Conservation (phyloP, 2,329 filamentous ascomycete genomes). For the Fusarium clavum region DNA sequence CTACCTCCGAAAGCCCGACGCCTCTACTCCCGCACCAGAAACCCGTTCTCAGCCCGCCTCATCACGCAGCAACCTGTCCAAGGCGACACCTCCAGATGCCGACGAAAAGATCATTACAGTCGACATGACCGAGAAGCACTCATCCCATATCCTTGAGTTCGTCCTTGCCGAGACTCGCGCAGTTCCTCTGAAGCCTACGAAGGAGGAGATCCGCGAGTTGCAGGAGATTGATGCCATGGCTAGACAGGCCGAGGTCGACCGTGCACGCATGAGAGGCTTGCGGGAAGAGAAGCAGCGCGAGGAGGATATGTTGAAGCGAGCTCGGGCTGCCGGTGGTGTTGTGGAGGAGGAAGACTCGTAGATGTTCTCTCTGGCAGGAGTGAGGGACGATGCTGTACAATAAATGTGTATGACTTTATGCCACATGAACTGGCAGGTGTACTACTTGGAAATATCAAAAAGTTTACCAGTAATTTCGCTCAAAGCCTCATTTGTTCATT, state of each 20-base stretch:
- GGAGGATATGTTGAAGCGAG: conserved; percentile 61
- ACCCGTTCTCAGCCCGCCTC: conserved; percentile 57
- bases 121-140: conserved; percentile 72
- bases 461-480: conserved; percentile 25
- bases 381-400: conserved; percentile 45
- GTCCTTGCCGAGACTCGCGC: conserved; percentile 74
- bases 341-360: conserved; percentile 50
- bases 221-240: conserved; percentile 66
- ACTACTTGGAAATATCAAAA: conserved; percentile 43
- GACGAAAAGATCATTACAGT: conserved; percentile 65
- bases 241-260: conserved; percentile 65
- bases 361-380: neutral
- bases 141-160: conserved; percentile 70
- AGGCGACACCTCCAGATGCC: conserved; percentile 60
- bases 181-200: conserved; percentile 64
- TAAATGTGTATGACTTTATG: conserved; percentile 47
- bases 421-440: conserved; percentile 44
- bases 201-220: conserved; percentile 70
- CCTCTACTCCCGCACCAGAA: conserved; percentile 42
- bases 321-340: conserved; percentile 54
- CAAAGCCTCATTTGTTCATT: neutral
- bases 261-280: conserved; percentile 63
- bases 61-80: conserved; percentile 60
- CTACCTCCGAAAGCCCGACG: conserved; percentile 64
- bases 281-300: conserved; percentile 71